Evolutionary conservation across 2,329 filamentous ascomycete genomes (phyloP).

Genomic region (Hymenoscyphus repandus): DNA sequence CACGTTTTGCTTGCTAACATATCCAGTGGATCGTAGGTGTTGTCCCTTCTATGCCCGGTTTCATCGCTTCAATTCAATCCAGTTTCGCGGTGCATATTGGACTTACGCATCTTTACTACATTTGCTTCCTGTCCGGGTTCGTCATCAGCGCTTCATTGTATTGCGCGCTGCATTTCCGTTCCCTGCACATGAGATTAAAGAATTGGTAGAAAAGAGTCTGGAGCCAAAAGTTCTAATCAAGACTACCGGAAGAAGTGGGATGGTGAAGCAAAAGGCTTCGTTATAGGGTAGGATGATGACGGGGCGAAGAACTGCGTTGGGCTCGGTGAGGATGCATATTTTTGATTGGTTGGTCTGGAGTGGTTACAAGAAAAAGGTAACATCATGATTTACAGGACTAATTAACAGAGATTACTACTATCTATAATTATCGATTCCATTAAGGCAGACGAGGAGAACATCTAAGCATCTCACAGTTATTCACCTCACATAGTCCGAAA

Average conservation of each 20-base stretch:
- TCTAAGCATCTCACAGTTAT: no score
- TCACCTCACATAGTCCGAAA: no score
- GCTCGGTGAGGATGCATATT: background rate
- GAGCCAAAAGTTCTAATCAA: background rate
- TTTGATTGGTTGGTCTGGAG: no score
- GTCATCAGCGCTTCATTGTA: constrained; percentile 19
- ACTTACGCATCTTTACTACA: constrained; percentile 24
- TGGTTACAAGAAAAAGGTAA: no score
- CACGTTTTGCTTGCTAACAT: background rate
- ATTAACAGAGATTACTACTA: no score
- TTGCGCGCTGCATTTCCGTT: constrained; percentile 17
- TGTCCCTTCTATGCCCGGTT: constrained; percentile 38
- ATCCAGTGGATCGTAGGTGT: constrained; percentile 38
- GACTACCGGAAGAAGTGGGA: background rate
- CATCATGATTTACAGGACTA: no score
- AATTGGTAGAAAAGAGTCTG: constrained; percentile 3
- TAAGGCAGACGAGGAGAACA: no score
- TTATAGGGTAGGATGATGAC: background rate
- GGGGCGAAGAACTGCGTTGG: background rate
- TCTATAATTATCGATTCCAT: no score
- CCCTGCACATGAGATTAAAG: constrained; percentile 5
- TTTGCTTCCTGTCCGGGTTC: constrained; percentile 22
- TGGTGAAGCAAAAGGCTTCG: background rate
- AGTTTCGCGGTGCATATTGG: constrained; percentile 32
- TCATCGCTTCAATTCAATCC: constrained; percentile 36